Base-by-base conservation (phyloP, 495 filamentous ascomycete genomes). In the Parathielavia appendiculata region DNA sequence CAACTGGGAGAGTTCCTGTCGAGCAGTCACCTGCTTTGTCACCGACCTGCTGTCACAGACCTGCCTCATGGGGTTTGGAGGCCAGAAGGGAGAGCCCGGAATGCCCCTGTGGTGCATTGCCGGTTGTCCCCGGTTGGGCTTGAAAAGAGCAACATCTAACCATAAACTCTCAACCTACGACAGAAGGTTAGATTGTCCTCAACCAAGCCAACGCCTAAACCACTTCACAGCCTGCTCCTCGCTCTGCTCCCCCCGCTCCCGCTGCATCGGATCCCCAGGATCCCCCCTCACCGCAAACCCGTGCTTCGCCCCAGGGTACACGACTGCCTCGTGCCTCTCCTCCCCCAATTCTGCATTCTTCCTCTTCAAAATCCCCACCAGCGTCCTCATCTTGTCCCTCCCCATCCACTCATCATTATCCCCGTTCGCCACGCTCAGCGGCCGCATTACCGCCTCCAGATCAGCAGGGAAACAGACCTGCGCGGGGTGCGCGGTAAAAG, bases 271-370 rank as follows among this genome's bases (percentile, higher is more conserved):
- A 63, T 79, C 67, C 13, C 64, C 64, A 12, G 65, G 59, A 67
- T 81, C 73, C 22, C 72, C 77, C 40, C 81, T 66, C 5, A 86
- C 69, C 10, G 83, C 83, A 70, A 87, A 87, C 5, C 83, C 85
- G 69, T 83, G 84, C 58, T 73, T 76, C 7, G 82, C 83, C 9
- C 83, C 83, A 2, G 75, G 65, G 60, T 82, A 83, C 39, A 83
- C 62, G 34, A 77, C 72, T 45, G 80, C 73, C 64, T 86, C 80
- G 38, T 74, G 71, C 46, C 67, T 46, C 32, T 40, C 46, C 39
- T 32, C 14, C 11, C 14, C 36, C 36, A 39, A 11, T 13, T 49
- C 32, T 3, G 5, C 35, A 16, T 69, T 75, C 67, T 79, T 78
- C 36, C 59, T 64, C 39, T 57, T 66, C 54, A 83, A 61, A 8